Evolutionary conservation across 2,329 filamentous ascomycete genomes (phyloP), one percentile per base, ranked within the genome.

Genomic region (Acrocalymma vagum): DNA sequence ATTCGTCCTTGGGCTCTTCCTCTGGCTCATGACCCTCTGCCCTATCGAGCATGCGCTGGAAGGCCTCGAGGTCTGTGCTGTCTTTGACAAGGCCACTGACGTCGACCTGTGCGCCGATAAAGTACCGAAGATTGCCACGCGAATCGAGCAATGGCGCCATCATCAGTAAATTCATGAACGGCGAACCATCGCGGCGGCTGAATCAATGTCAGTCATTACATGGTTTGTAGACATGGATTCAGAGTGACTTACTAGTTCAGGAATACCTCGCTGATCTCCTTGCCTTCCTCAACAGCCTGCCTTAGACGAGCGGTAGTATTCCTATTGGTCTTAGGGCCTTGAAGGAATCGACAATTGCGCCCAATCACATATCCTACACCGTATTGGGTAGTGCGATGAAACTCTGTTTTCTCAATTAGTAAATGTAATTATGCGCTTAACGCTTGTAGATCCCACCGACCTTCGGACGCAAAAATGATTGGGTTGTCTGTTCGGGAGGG

Each of bases 141-240:
- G 80, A 86, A 58, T 90, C 87, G 50, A 84, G 80, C 0, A 90
- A 71, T 0, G 86, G 87, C 1, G 86, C 83, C n/a, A 82, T 79
- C 83, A 88, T 88, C 16, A 90, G 74, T 3, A 91, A 75, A 47
- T 90, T 91, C 78, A 90, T 85, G 59, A 90, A 90, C 0, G 86
- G 85, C 1, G 85, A 87, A 0, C 87, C 87, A 54, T 90, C 87
- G n/a, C 86, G 81, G 21, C 86, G 81, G 58, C 80, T 82, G 24
- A 36, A 9, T 9, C 10, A 15, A 3, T 17, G n/a, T 58, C 46
- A 57, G 45, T n/a, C 11, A 17, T n/a, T 23, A 3, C 5, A 16
- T 13, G 15, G 11, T 6, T 10, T 3, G 10, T 28, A 5, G 17
- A 15, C 23, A 25, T 22, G 10, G 11, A 7, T 25, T 13, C 13